These are phyloP conservation scores for Rhododendron griersonianum DNA, from an alignment of 148 eudicot species.

Conservation along the genomic window DNA sequence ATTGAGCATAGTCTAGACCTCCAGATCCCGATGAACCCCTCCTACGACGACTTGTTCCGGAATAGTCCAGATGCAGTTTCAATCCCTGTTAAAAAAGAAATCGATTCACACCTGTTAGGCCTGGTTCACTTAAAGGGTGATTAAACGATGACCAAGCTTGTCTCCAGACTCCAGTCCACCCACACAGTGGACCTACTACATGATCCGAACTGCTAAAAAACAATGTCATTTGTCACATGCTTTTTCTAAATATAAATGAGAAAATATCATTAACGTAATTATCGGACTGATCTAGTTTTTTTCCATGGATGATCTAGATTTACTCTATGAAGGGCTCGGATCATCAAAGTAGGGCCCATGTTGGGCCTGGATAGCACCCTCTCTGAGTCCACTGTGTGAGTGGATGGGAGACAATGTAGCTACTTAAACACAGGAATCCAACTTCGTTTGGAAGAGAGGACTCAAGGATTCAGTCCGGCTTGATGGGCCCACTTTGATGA, in stretches of 20 bases:
- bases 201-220: neutral
- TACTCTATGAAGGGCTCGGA: neutral
- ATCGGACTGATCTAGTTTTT: neutral
- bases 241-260: neutral
- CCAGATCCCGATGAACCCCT: slow-evolving; percentile 43
- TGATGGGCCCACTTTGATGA: neutral
- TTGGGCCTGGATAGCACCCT: neutral
- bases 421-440: neutral
- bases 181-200: neutral
- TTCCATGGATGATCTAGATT: neutral
- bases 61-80: slow-evolving; percentile 64
- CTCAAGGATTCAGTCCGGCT: neutral
- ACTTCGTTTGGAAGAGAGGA: neutral
- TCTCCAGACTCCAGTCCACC: neutral
- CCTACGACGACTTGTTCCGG: slow-evolving; percentile 38
- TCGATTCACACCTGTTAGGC: neutral
- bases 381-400: neutral
- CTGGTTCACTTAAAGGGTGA: neutral
- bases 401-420: neutral
- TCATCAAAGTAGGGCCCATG: neutral
- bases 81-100: slow-evolving; percentile 51
- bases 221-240: neutral
- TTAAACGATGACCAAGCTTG: neutral
- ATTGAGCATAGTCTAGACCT: slow-evolving; percentile 53
- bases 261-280: neutral